Conservation (phyloP, 768 basidiomycete species). For the Solioccasus polychromus region DNA sequence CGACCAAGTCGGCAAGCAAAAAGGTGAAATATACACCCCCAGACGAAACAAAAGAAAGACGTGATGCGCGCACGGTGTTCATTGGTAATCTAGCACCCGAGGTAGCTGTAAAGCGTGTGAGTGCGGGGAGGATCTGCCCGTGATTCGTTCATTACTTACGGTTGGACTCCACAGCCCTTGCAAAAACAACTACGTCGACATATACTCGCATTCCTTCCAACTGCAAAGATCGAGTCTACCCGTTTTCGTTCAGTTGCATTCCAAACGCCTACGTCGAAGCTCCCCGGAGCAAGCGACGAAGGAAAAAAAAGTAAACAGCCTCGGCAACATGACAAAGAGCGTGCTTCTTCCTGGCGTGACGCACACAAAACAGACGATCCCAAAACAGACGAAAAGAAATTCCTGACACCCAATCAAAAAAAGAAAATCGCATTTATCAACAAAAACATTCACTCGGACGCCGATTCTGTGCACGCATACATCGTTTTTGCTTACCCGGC, state of each 20-base stretch:
- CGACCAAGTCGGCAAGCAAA: constrained; percentile 24
- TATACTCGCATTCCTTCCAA: constrained; percentile 66
- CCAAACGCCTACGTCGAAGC: constrained; percentile 70
- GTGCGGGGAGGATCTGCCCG: constrained; percentile 19
- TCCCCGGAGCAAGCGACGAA: constrained; percentile 40
- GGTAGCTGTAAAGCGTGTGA: constrained; percentile 72
- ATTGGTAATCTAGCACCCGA: constrained; percentile 84
- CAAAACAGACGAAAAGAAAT: constrained; percentile 55
- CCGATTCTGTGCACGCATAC: constrained; percentile 81
- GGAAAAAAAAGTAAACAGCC: constrained; percentile 30
- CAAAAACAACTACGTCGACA: constrained; percentile 77
- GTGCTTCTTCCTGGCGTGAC: constrained; percentile 57
- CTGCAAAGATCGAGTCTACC: constrained; percentile 83
- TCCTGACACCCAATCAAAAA: constrained; percentile 81
- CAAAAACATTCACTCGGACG: constrained; percentile 79
- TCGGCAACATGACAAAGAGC: constrained; percentile 54
- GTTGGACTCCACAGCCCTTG: constrained; percentile 52
- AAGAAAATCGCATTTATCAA: constrained; percentile 94
- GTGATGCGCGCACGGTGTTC: constrained; percentile 85
- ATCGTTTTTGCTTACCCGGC: constrained; percentile 80
- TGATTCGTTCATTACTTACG: neutral
- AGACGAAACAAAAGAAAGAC: constrained; percentile 69
- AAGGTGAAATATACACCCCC: constrained; percentile 53
- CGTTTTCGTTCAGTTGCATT: constrained; percentile 95
- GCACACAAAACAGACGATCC: constrained; percentile 42